Conservation (phyloP, 2,329 filamentous ascomycete genomes). For the Fusarium duplospermum region DNA sequence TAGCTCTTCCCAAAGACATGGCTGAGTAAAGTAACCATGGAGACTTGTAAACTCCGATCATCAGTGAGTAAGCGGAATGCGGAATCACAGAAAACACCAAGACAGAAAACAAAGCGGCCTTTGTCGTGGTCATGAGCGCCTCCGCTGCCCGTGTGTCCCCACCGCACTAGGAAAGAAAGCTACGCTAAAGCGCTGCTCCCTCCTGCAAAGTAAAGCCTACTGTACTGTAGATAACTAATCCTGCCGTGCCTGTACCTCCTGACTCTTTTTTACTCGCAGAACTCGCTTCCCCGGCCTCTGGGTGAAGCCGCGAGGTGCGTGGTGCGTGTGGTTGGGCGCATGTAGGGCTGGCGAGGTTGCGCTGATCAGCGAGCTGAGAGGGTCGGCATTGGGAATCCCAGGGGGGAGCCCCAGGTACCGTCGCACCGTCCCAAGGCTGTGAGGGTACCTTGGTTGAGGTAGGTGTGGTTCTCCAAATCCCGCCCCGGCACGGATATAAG, state of each 20-base stretch:
- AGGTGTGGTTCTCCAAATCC: neutral
- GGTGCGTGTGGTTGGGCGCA: slow-evolving; percentile 12
- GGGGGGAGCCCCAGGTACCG: neutral
- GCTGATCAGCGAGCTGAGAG: slow-evolving; percentile 17
- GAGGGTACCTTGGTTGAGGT: neutral
- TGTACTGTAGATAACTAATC: neutral
- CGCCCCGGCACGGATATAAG: slow-evolving; percentile 32
- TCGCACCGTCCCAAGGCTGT: neutral
- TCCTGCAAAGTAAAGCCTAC: neutral
- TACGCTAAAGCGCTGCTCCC: slow-evolving; percentile 1
- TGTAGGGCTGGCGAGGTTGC: slow-evolving; percentile 24
- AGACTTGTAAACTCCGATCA: slow-evolving; percentile 5
- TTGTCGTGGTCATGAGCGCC: slow-evolving; percentile 15
- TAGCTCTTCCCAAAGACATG: neutral
- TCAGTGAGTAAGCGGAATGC: slow-evolving; percentile 29
- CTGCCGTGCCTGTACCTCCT: neutral
- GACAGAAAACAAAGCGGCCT: neutral
- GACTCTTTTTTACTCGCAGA: neutral
- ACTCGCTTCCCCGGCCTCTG: slow-evolving; percentile 15
- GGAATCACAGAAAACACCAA: slow-evolving; percentile 12
- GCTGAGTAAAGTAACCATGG: slow-evolving; percentile 15
- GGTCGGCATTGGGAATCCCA: slow-evolving; percentile 21
- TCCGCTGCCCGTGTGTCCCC: slow-evolving; percentile 11
- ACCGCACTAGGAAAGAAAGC: slow-evolving; percentile 10
- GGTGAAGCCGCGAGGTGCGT: slow-evolving; percentile 18